Evolutionary conservation across 176 grass and related monocot genomes (phyloP), one percentile per base, ranked within the genome.

Genomic region (Canna indica): DNA sequence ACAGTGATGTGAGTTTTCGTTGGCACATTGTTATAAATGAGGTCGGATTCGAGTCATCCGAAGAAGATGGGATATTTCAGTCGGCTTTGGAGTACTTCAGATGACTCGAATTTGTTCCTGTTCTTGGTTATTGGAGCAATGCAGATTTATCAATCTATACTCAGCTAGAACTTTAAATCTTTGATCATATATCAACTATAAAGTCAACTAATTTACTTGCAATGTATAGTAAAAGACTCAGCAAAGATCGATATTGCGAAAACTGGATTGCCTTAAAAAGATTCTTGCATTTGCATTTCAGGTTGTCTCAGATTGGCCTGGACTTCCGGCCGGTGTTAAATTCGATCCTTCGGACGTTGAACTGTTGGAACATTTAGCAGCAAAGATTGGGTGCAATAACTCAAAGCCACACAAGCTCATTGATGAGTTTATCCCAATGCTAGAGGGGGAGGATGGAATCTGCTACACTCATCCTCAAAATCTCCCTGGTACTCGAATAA

Each of bases 391-490:
- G 14, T 17, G 86, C 12, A 78, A 85, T 63, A 76, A 71, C 77
- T 81, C 59, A 39, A 76, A 73, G 34, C 48, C 88, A 20, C 93
- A 97, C 83, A 39, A 75, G 15, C 74, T 97, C 35, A 92, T 97
- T 33, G 81, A 97, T 83, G 88, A 83, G 34, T 92, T 97, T 64
- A 97, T 97, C 85, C 79, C 84, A 72, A 97, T 89, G 68, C 35
- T 97, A 26, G 79, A 79, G 25, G 69, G 80, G 13, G 38, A 77
- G 5, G 79, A 87, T 64, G 88, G 93, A 70, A 97, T 97, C 72
- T 92, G 79, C 77, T 97, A 87, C 76, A 83, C 81, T 32, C 93
- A 92, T 71, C 93, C 88, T 48, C 81, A 85, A 87, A 87, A 97
- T 83, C 86, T 97, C 66, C 88, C 93, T 59, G 93, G 93, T 97